Base-by-base conservation (phyloP, 2,329 filamentous ascomycete genomes). In the Monilinia laxa region DNA sequence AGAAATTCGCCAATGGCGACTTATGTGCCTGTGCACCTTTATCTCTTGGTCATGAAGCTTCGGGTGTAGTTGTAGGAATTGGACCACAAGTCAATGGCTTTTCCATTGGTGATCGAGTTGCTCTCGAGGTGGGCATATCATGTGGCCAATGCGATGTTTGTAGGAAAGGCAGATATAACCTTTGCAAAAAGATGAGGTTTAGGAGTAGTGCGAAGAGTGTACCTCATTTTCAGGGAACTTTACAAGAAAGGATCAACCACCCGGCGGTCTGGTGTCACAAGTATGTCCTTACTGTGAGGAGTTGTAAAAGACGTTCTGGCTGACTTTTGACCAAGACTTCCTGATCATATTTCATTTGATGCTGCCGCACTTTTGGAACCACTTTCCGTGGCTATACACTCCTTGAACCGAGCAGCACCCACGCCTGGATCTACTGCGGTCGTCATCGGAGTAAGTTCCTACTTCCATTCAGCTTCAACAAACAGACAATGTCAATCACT, bases 71-170 rank as follows among this genome's bases (percentile, higher is more conserved):
- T 56, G 82, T 84, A 45, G 82, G 80, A 62, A 79, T 87, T 65
- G 85, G 85, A 0, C 79, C 83, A 10, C 79, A 82, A 67, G 82
- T 85, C 62, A 77, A 74, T 47, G 82, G 83, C 68, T 85, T 86
- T 75, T 78, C 75, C 59, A 72, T 85, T 62, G 85, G 85, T 25
- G 85, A 87, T 73, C 78, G 84, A 53, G 85, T 87, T 28, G 85
- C 85, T 5, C 86, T 98, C 75, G 94, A 98, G 81, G 93, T 94
- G 70, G 96, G 96, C 79, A 87, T 97, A 73, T 92, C 94, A 77
- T 98, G 94, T 85, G 87, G 90, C 77, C 84, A 87, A 76, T 97
- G 93, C 84, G 91, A 93, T 78, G 91, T 92, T 54, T 97, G 93
- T 80, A 83, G 96, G 73, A 95, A 91, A 51, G 94, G 94, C 63